phyloP scores from a whole-genome alignment of 805 yeast species.

The Yamadazyma paraphyllophila region DNA sequence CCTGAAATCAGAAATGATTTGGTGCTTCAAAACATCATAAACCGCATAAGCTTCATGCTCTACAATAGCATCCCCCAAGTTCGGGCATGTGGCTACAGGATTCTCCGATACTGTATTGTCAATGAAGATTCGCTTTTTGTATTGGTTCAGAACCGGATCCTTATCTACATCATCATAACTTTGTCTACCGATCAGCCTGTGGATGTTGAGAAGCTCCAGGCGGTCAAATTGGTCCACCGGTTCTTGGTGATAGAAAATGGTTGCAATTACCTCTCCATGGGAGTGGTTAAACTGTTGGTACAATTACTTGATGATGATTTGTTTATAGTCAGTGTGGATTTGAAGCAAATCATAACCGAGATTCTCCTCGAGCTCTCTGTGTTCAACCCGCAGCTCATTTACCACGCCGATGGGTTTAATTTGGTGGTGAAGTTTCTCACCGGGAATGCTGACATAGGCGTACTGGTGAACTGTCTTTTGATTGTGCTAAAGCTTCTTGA shows the following conservation, averaged over 20 bases:
- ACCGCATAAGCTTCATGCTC: constrained; percentile 59
- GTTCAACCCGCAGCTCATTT: constrained; percentile 40
- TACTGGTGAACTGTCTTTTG: constrained; percentile 17
- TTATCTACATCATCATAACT: constrained; percentile 61
- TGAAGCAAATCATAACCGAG: constrained; percentile 40
- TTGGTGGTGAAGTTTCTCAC: constrained; percentile 41
- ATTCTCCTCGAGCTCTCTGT: constrained; percentile 38
- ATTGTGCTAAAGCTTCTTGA: constrained; percentile 58
- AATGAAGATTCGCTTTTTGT: constrained; percentile 53
- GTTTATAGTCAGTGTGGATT: constrained; percentile 9
- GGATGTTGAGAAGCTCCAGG: constrained; percentile 68
- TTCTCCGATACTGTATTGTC: constrained; percentile 63
- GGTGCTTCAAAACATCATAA: constrained; percentile 54
- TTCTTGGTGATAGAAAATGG: constrained; percentile 57
- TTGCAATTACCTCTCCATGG: constrained; percentile 50
- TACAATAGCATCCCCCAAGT: constrained; percentile 58
- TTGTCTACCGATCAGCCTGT: constrained; percentile 58
- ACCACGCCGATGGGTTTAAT: constrained; percentile 55
- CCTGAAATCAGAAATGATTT: constrained; percentile 66
- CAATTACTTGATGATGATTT: constrained; percentile 48
- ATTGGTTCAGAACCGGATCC: constrained; percentile 55
- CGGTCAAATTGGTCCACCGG: constrained; percentile 65
- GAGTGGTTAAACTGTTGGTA: constrained; percentile 65
- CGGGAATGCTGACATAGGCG: constrained; percentile 31
- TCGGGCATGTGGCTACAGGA: constrained; percentile 71